Evolutionary conservation across 192 early-diverging fungal species (phyloP), one percentile per base, ranked within the genome.

Genomic region (Entomortierella chlamydospora): DNA sequence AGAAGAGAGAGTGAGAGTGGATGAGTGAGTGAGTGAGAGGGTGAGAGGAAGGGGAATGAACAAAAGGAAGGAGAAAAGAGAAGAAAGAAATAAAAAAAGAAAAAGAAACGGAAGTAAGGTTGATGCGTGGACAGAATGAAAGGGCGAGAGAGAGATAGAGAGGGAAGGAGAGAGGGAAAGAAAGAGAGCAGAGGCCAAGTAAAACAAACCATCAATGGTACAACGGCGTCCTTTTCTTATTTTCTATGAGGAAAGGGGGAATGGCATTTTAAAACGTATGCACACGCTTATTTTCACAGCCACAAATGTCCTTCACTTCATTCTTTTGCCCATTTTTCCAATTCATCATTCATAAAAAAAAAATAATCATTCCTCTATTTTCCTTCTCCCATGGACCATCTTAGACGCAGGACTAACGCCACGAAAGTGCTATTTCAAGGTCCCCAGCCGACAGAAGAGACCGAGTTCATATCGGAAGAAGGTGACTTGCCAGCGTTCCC

Each of bases 391-490:
- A 79, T 79, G 76, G 57, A 64, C 2, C 76, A 66, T 11, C 50
- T 66, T 18, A 64, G 53, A 18, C 51, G 51, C 47, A 59, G 61
- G 8, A 53, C 37, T 26, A 65, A 47, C 62, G 37, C 61, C 57
- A 57, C 68, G 41, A 70, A 41, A 25, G 33, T 51, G 3, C 76
- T 70, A 22, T 79, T 79, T 41, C 47, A 41, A 25, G 51, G 57
- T 1, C 68, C 57, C 6, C 50, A 28, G 2, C 2, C 29, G 1
- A 18, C 43, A 4, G 62, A 65, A 47, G 68, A 59, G 29, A 49
- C 57, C 30, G 62, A 79, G 26, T 79, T 66, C 42, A 31, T 79
- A 47, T 23, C 57, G 5, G 76, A 79, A 50, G 76, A 79, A 18
- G 76, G 76, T 79, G 23, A 8, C 13, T 18, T 25, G 9, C 30